Evolutionary conservation across 495 filamentous ascomycete species (phyloP).

Genomic region (Tuber calosporum): DNA sequence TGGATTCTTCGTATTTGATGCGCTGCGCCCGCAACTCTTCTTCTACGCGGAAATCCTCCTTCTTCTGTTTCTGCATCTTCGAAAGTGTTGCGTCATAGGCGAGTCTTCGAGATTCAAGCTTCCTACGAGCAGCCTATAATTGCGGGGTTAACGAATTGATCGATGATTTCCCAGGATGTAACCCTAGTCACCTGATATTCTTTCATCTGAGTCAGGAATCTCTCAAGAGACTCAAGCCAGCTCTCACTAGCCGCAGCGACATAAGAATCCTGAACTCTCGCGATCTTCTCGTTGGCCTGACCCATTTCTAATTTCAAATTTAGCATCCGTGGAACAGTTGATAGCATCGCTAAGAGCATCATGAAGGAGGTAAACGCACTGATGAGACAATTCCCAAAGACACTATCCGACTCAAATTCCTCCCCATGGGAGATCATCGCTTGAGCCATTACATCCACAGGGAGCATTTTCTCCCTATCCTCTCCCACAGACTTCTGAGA

Average conservation of each 20-base stretch:
- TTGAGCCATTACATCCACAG: slow-evolving; percentile 71
- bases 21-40: slow-evolving; percentile 89
- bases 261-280: slow-evolving; percentile 78
- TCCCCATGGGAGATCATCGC: slow-evolving; percentile 89
- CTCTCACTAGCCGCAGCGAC: slow-evolving; percentile 70
- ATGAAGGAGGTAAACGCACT: slow-evolving; percentile 48
- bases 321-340: slow-evolving; percentile 6
- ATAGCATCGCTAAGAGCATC: neutral
- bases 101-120: slow-evolving; percentile 82
- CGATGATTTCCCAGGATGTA: neutral
- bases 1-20: slow-evolving; percentile 93
- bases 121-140: slow-evolving; percentile 71
- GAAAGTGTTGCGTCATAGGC: slow-evolving; percentile 84
- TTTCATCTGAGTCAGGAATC: slow-evolving; percentile 90
- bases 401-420: slow-evolving; percentile 84
- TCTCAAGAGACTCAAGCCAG: slow-evolving; percentile 88
- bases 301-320: slow-evolving; percentile 56
- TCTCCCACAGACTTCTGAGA: slow-evolving; percentile 78
- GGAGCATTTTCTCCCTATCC: slow-evolving; percentile 68
- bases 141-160: slow-evolving; percentile 6
- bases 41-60: slow-evolving; percentile 85
- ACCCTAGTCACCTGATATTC: slow-evolving; percentile 70
- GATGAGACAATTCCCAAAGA: slow-evolving; percentile 83
- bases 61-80: slow-evolving; percentile 91
- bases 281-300: slow-evolving; percentile 78